phyloP scores from a whole-genome alignment of 148 eudicot species.

The Rhododendron vialii region DNA sequence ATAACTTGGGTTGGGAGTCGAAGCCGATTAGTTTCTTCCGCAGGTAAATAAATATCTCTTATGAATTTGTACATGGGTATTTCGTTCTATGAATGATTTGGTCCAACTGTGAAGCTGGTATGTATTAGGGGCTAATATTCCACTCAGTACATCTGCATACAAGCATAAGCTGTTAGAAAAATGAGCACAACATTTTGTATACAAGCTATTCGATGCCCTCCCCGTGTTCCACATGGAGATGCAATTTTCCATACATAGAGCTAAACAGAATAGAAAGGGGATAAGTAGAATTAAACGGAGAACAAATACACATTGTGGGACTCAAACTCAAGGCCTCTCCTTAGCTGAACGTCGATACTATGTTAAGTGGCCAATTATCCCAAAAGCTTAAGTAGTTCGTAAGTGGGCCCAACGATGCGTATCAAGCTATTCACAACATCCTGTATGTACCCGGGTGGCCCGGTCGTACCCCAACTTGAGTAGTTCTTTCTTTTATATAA shows the following conservation, averaged over 20 bases:
- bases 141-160: not conserved
- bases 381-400: not conserved
- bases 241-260: not conserved
- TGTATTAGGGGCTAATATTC: not conserved
- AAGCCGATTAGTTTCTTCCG: conserved; percentile 15
- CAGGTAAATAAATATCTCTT: conserved; percentile 15
- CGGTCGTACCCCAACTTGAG: not conserved
- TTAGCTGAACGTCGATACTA: not conserved
- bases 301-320: not conserved
- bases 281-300: not conserved
- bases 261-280: not conserved
- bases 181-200: not conserved
- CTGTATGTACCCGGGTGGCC: not conserved
- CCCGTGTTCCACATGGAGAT: not conserved
- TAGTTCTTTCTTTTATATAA: not conserved
- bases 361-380: not conserved
- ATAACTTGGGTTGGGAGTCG: not conserved
- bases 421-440: not conserved
- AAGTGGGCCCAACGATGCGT: not conserved
- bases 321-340: not conserved
- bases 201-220: not conserved
- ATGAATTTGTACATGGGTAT: too few relatives aligned
- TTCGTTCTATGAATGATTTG: not conserved
- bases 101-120: not conserved
- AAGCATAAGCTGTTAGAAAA: not conserved